Base-by-base conservation (phyloP, 352 stramenopile species). In the Globisporangium paddicum region DNA sequence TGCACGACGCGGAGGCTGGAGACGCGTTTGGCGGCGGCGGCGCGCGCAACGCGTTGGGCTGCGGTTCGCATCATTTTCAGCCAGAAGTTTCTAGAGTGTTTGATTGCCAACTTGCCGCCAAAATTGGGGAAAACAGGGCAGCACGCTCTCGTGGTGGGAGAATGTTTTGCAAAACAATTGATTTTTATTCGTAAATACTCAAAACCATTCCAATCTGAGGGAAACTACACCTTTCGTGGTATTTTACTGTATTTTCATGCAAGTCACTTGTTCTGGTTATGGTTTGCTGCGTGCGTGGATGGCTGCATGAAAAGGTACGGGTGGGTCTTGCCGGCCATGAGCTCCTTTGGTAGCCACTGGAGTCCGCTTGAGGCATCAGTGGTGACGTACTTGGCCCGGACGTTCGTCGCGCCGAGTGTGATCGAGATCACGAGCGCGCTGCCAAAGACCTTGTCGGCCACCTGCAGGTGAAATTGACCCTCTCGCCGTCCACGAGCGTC, bases 301-400 rank as follows among this genome's bases (percentile, higher is more conserved):
- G 7, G 96, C 95, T 98, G 93, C 21, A 90, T 98, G 71, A 98
- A 98, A 23, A 98, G 72, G 71, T 98, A 99, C 13, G 96, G 96
- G 60, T 95, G 78, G 46, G 84, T 87, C 68, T 98, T 97, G 18
- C 88, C 94, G 19, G 92, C 89, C 38, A 96, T 99, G 67, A 98
- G 95, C 58, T 90, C 79, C 45, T 96, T 96, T 7, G 74, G 72
- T 11, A 98, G 82, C 90, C 91, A 98, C 62, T 98, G 92, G 11
- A 96, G 63, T 1, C 92, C 94, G 46, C 72, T 79, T 25, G 76
- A 92, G 5, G 23, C 21, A 21, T 49, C 52, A 23, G 60, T 66
- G 38, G 60, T 66, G 16, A 16, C 21, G 37, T 66, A 66, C 38
- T 66, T 19, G 34, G 62, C 60, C 10, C n/a, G 68, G 11, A 98